Percentiles rank a stretch among this genome's conserved stretches.
Conservation (phyloP, 106 monocot species). For the Dendrobium chrysotoxum region DNA sequence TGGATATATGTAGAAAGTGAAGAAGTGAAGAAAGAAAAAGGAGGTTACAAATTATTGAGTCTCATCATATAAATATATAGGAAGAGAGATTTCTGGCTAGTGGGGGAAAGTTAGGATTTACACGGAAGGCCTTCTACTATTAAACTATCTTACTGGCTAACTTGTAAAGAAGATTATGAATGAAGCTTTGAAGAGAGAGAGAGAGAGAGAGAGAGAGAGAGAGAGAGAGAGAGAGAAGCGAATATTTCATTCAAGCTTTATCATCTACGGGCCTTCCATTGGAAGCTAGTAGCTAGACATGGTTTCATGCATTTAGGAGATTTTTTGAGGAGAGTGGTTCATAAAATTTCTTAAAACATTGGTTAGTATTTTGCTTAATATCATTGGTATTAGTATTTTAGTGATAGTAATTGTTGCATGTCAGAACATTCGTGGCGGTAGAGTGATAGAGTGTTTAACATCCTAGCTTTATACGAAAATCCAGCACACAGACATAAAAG, state of each 20-base stretch:
- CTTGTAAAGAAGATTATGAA: background rate
- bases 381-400: no score
- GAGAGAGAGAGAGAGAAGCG: background rate
- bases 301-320: background rate
- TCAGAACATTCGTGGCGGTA: no score
- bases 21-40: background rate
- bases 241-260: constrained; percentile 35
- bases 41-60: background rate
- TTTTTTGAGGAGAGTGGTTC: no score
- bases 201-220: background rate
- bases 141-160: background rate
- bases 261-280: constrained; percentile 22
- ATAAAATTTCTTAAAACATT: no score
- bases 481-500: no score
- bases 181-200: background rate
- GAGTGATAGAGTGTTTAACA: no score
- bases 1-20: no score
- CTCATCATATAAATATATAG: background rate
- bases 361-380: no score
- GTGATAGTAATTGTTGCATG: no score
- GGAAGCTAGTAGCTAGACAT: background rate
- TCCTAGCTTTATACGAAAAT: no score
- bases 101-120: background rate
- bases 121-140: background rate
- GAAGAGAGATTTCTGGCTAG: background rate